phyloP scores from a whole-genome alignment of 1,284 basidiomycete genomes.

The Apiotrichum siamense region DNA sequence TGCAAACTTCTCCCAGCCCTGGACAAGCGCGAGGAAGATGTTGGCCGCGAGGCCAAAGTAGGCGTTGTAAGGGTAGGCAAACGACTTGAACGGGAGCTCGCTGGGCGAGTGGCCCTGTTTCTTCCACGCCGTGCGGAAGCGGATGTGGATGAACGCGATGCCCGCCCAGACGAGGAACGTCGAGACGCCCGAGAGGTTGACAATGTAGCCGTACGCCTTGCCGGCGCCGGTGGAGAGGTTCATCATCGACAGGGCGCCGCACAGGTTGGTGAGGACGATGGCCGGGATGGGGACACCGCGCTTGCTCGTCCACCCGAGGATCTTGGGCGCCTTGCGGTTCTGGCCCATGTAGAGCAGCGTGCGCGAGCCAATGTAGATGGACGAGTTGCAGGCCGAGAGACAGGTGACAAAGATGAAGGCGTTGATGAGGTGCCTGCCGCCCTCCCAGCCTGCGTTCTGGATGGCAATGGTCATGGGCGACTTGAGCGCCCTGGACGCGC shows the following conservation, averaged over 20 bases:
- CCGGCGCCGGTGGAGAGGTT: constrained; percentile 27
- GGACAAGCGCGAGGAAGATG: constrained; percentile 21
- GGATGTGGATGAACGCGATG: constrained; percentile 35
- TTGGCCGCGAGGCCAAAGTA: constrained; percentile 21
- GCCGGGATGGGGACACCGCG: constrained; percentile 46
- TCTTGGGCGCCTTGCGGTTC: constrained; percentile 36
- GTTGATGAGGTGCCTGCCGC: constrained; percentile 59
- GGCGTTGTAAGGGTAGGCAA: constrained; percentile 18
- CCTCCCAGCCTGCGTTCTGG: constrained; percentile 64
- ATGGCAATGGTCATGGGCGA: constrained; percentile 76
- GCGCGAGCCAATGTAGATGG: constrained; percentile 40
- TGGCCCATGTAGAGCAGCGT: constrained; percentile 39
- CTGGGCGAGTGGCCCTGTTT: constrained; percentile 41
- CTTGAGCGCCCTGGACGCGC: constrained; percentile 56
- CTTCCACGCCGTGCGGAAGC: constrained; percentile 49
- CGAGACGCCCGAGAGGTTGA: constrained; percentile 27
- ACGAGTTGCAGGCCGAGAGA: constrained; percentile 41
- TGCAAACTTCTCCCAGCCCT: constrained; percentile 10
- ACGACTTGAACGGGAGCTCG: constrained; percentile 48
- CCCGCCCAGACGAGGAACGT: constrained; percentile 29
- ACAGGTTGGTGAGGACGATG: constrained; percentile 37
- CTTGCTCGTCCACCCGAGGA: constrained; percentile 42
- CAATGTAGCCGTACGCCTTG: constrained; percentile 28
- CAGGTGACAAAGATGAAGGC: constrained; percentile 59
- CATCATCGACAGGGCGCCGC: constrained; percentile 46